Percentiles rank a stretch among this genome's conserved stretches.
Evolutionary conservation across 1,139 yeast genomes (phyloP).

Genomic region (Zygosaccharomyces sapae): DNA sequence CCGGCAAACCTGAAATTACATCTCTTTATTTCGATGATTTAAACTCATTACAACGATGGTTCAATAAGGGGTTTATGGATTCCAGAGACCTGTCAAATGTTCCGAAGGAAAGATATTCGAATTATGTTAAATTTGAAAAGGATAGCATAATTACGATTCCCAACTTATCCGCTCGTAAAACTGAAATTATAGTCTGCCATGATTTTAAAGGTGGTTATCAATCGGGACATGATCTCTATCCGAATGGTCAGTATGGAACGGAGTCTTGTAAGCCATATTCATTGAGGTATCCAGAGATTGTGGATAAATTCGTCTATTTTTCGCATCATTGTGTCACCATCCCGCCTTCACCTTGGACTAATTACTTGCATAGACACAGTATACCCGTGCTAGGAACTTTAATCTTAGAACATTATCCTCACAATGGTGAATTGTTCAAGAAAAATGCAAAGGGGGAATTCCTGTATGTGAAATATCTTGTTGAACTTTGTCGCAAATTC

Average conservation of each 20-base stretch:
- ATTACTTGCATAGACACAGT: constrained; percentile 38
- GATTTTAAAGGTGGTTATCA: constrained; percentile 40
- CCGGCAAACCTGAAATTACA: background rate
- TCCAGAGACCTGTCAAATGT: constrained; percentile 6
- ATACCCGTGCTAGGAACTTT: constrained; percentile 40
- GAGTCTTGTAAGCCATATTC: constrained; percentile 36
- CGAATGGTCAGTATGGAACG: constrained; percentile 40
- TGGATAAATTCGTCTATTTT: constrained; percentile 40
- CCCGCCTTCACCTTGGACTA: constrained; percentile 41
- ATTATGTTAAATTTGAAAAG: constrained; percentile 3
- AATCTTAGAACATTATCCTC: constrained; percentile 37
- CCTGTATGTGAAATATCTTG: constrained; percentile 31
- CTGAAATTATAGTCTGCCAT: constrained; percentile 36
- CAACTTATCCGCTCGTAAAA: background rate
- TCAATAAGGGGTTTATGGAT: constrained; percentile 2
- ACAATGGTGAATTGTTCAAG: constrained; percentile 30
- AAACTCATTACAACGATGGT: constrained; percentile 8
- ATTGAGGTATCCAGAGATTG: constrained; percentile 38
- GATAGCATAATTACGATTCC: background rate
- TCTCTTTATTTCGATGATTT: constrained; percentile 8
- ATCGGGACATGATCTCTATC: constrained; percentile 34
- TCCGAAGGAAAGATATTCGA: constrained; percentile 7
- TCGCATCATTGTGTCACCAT: constrained; percentile 38
- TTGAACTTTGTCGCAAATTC: constrained; percentile 30
- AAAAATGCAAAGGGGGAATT: constrained; percentile 27